A percentile compares a stretch with the other conserved stretches of the same genome.
These are phyloP conservation scores for Fraxinus paxiana DNA, from an alignment of 305 asterid species.

Conservation along the genomic window DNA sequence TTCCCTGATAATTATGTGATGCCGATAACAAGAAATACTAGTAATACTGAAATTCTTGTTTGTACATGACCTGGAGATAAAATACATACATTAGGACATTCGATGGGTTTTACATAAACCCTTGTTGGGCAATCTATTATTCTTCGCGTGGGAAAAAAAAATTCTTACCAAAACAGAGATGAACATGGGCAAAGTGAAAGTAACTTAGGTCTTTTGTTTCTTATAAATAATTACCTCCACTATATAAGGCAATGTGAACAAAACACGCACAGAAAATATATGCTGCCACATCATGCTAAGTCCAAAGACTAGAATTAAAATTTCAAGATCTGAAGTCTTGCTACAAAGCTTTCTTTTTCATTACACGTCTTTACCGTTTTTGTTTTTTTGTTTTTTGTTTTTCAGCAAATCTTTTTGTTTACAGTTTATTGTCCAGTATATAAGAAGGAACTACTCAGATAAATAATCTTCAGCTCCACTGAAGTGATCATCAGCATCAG, in stretches of 20 bases:
- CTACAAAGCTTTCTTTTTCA: neutral
- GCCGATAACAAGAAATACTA: neutral
- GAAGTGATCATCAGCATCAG: conserved; percentile 46
- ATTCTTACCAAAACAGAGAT: neutral
- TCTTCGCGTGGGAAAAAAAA: neutral
- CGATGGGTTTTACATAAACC: neutral
- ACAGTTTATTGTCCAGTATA: neutral
- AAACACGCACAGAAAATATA: neutral
- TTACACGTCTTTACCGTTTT: neutral
- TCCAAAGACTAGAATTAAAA: neutral
- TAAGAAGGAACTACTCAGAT: conserved; percentile 50
- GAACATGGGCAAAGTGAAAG: neutral
- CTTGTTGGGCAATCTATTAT: neutral
- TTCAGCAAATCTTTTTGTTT: neutral
- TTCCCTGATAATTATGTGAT: neutral
- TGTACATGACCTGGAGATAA: neutral
- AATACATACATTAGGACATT: neutral
- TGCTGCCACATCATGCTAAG: neutral
- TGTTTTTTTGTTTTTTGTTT: neutral
- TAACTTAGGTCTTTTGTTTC: neutral
- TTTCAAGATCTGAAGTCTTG: neutral
- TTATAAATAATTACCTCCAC: neutral
- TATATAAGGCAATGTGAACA: neutral
- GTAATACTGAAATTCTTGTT: neutral
- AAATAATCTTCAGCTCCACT: conserved; percentile 71